A percentile compares a stretch with the other conserved stretches of the same genome.
phyloP scores from a whole-genome alignment of 1,284 basidiomycete genomes.

The Tylopilus sp. region DNA sequence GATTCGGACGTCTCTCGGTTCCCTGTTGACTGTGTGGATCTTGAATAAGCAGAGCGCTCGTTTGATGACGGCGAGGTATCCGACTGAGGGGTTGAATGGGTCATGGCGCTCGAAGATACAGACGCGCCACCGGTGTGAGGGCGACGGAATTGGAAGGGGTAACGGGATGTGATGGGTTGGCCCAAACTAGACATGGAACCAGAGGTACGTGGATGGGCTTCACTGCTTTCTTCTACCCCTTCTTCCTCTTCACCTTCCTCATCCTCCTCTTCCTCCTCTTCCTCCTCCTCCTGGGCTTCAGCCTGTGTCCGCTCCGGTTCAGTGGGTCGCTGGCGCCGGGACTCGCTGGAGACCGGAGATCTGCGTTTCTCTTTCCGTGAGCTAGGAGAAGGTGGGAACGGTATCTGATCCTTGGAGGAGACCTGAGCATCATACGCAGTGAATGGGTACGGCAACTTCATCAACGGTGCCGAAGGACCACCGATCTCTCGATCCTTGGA shows the following conservation, averaged over 20 bases:
- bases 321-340: slow-evolving; percentile 29
- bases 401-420: slow-evolving; percentile 69
- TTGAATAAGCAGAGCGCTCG: slow-evolving; percentile 54
- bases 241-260: slow-evolving; percentile 50
- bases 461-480: slow-evolving; percentile 50
- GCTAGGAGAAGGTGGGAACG: slow-evolving; percentile 75
- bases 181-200: slow-evolving; percentile 85
- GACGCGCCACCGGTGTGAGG: slow-evolving; percentile 59
- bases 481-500: slow-evolving; percentile 50
- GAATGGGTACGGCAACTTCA: slow-evolving; percentile 72
- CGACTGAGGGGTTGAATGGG: slow-evolving; percentile 48
- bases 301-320: slow-evolving; percentile 42
- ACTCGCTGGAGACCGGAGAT: slow-evolving; percentile 35
- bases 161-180: slow-evolving; percentile 74
- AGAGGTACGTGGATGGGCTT: slow-evolving; percentile 68
- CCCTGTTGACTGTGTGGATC: slow-evolving; percentile 66
- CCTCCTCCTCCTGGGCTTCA: slow-evolving; percentile 47
- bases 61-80: slow-evolving; percentile 51
- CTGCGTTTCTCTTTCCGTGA: slow-evolving; percentile 48
- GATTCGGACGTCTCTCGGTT: slow-evolving; percentile 67
- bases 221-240: slow-evolving; percentile 53
- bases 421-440: slow-evolving; percentile 63
- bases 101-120: slow-evolving; percentile 49
- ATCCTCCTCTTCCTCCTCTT: slow-evolving; percentile 45
- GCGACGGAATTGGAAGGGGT: slow-evolving; percentile 75